Evolutionary conservation across 306 rosid genomes (phyloP).

Genomic region (Rosa persica): DNA sequence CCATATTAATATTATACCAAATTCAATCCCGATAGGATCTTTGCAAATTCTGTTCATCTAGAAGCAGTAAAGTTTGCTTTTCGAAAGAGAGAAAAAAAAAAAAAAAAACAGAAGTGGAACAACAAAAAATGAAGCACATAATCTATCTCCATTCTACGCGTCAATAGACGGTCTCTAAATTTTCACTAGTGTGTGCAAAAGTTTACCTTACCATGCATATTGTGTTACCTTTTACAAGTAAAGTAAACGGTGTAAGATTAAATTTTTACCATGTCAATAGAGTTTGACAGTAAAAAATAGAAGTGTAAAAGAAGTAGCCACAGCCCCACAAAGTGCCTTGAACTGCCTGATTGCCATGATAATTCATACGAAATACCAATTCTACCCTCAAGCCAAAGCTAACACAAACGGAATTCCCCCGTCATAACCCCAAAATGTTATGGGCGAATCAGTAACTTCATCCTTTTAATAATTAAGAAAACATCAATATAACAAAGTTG

Average conservation of each 20-base stretch:
- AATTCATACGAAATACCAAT: not conserved
- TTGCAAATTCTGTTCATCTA: not conserved
- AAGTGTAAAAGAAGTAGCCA: not conserved
- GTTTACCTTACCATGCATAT: not conserved
- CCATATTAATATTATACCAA: not conserved
- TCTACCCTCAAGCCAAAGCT: not conserved
- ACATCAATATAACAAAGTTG: not conserved
- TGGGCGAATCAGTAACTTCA: constrained; percentile 3
- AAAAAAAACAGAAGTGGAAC: too few relatives aligned
- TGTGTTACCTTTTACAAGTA: too few relatives aligned
- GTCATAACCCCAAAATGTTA: not conserved
- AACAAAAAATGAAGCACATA: too few relatives aligned
- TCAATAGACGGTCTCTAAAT: too few relatives aligned
- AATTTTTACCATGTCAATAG: not conserved
- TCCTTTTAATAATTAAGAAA: not conserved
- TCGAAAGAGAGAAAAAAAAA: too few relatives aligned
- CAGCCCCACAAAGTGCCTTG: not conserved
- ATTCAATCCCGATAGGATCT: not conserved
- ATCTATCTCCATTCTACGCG: too few relatives aligned
- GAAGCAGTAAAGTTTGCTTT: too few relatives aligned
- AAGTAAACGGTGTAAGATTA: not conserved
- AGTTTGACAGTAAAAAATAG: not conserved
- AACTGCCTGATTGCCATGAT: not conserved
- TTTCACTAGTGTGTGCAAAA: not conserved
- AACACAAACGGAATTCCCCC: not conserved